Evolutionary conservation across 2,329 filamentous ascomycete genomes (phyloP).

Genomic region (Aspergillus fructus): DNA sequence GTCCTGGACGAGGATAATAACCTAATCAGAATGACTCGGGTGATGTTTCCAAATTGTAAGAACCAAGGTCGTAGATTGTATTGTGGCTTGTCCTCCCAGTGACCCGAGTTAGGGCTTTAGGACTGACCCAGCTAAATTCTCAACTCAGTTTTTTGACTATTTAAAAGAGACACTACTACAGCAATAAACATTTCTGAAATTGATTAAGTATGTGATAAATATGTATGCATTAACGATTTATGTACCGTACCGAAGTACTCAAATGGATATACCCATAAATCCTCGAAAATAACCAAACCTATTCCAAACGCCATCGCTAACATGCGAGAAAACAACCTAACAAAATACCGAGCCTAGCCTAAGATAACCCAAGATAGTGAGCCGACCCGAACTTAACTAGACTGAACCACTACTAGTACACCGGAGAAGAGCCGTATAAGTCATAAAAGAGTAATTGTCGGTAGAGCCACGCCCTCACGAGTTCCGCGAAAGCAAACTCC

Average conservation of each 20-base stretch:
- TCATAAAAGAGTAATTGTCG: not conserved
- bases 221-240: not conserved
- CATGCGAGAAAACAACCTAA: not conserved
- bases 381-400: no score
- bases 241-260: not conserved
- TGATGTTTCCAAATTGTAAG: not conserved
- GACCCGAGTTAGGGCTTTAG: no score
- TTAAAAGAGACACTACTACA: no score
- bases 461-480: not conserved
- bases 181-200: no score
- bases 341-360: not conserved
- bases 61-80: no score
- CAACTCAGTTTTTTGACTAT: no score
- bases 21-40: not conserved
- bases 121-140: no score
- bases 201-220: not conserved
- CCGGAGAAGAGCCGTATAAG: not conserved
- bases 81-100: no score
- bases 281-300: not conserved
- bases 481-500: conserved; percentile 36
- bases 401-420: not conserved
- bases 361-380: no score
- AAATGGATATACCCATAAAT: no score
- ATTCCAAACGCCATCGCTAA: not conserved
- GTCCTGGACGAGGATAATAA: not conserved